Evolutionary conservation across 352 stramenopile genomes (phyloP).

Genomic region (Ophiocytium majus): DNA sequence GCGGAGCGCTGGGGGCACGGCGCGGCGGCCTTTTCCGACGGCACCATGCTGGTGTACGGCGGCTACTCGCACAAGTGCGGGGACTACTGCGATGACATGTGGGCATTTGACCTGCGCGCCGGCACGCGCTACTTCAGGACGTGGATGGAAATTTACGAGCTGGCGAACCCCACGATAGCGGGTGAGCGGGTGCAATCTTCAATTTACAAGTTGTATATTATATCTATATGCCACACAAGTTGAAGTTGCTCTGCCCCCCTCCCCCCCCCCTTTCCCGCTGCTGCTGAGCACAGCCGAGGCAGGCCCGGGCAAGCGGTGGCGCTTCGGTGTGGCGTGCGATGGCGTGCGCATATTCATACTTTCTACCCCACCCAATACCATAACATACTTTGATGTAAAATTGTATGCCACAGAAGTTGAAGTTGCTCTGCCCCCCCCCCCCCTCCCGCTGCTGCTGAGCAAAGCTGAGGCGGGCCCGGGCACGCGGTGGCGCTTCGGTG

Average conservation of each 20-base stretch:
- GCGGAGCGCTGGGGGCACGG: slow-evolving; percentile 80
- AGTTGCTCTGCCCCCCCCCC: background rate
- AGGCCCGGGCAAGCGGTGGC: slow-evolving; percentile 81
- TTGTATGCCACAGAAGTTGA: background rate
- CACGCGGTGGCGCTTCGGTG: slow-evolving; percentile 86
- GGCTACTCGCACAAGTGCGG: slow-evolving; percentile 84
- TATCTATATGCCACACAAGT: background rate
- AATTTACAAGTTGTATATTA: too few species aligned
- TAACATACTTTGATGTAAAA: background rate
- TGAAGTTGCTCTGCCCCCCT: background rate
- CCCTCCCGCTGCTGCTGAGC: background rate
- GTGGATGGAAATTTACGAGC: slow-evolving; percentile 68
- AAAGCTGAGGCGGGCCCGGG: slow-evolving; percentile 61
- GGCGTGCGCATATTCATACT: slow-evolving; percentile 53
- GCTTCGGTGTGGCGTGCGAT: slow-evolving; percentile 76
- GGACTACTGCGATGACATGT: slow-evolving; percentile 94
- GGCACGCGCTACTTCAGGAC: slow-evolving; percentile 65
- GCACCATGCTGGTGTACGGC: slow-evolving; percentile 85
- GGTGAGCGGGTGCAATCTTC: too few species aligned
- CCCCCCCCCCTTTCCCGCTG: background rate
- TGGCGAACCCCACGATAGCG: slow-evolving; percentile 52
- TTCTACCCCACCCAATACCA: too few species aligned
- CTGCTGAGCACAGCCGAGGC: background rate
- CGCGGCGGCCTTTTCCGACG: slow-evolving; percentile 77
- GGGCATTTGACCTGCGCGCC: slow-evolving; percentile 79